phyloP scores from a whole-genome alignment of 1,284 basidiomycete species.

The Porodaedalea pini region DNA sequence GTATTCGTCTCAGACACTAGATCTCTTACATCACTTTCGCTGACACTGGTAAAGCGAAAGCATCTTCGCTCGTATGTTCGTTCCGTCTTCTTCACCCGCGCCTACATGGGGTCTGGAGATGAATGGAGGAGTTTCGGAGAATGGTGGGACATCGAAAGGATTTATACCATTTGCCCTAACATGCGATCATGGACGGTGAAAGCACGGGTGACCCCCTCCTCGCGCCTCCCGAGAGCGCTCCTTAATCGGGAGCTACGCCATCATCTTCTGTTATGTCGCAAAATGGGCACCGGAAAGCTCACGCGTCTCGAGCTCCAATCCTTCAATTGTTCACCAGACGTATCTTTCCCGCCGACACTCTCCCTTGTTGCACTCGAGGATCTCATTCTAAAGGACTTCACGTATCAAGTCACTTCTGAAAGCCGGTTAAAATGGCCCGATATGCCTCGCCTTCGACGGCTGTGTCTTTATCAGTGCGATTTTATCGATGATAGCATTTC shows the following conservation, averaged over 20 bases:
- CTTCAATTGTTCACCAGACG: neutral
- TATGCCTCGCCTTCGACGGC: neutral
- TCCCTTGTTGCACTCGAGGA: neutral
- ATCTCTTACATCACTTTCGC: neutral
- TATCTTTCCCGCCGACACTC: neutral
- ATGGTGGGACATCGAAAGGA: neutral
- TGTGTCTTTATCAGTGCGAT: neutral
- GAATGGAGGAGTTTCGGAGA: neutral
- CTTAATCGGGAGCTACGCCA: too few species aligned
- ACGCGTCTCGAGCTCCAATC: neutral
- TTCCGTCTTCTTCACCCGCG: neutral
- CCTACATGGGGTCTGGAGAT: neutral
- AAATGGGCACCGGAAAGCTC: neutral
- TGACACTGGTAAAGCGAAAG: neutral
- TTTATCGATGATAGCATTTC: neutral
- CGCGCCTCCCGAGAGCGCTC: neutral
- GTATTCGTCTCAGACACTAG: neutral
- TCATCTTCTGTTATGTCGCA: neutral
- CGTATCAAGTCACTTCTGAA: neutral
- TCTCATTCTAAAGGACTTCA: neutral
- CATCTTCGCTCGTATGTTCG: neutral
- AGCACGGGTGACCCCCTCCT: neutral
- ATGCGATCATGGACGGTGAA: neutral
- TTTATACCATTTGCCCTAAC: neutral
- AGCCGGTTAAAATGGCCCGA: neutral